phyloP scores from a whole-genome alignment of 805 yeast genomes.

The Yamadazyma kitorensis region DNA sequence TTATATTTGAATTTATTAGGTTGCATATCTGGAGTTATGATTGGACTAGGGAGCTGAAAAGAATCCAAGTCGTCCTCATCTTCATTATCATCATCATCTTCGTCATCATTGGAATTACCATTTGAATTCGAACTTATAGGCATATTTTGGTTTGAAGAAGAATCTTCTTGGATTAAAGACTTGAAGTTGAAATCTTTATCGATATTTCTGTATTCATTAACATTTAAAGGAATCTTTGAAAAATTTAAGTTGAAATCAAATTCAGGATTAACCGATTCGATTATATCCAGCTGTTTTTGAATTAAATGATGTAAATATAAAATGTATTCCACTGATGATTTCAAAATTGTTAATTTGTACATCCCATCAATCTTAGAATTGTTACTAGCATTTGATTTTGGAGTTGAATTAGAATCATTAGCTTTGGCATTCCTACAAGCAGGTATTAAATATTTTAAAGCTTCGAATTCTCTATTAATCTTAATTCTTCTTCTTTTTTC shows the following conservation, averaged over 20 bases:
- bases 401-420: conserved; percentile 8
- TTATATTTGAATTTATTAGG: conserved; percentile 11
- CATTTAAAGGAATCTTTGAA: conserved; percentile 53
- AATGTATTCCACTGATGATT: conserved; percentile 81
- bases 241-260: conserved; percentile 45
- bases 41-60: conserved; percentile 16
- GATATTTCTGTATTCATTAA: conserved; percentile 58
- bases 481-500: conserved; percentile 77
- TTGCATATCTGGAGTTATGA: conserved; percentile 16
- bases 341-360: conserved; percentile 77
- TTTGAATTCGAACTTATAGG: conserved; percentile 2
- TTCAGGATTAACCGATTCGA: conserved; percentile 18
- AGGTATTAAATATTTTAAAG: conserved; percentile 72
- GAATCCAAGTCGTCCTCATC: conserved; percentile 12
- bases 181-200: conserved; percentile 55
- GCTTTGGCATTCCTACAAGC: conserved; percentile 59
- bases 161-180: conserved; percentile 18
- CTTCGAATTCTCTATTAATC: conserved; percentile 81
- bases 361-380: conserved; percentile 52
- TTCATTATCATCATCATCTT: conserved; percentile 1
- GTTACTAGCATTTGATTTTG: conserved; percentile 7
- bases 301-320: conserved; percentile 63
- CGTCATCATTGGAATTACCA: neutral
- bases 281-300: conserved; percentile 47
- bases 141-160: too few relatives aligned